phyloP scores from a whole-genome alignment of 345 rosid species.

The Bruguiera sexangula region DNA sequence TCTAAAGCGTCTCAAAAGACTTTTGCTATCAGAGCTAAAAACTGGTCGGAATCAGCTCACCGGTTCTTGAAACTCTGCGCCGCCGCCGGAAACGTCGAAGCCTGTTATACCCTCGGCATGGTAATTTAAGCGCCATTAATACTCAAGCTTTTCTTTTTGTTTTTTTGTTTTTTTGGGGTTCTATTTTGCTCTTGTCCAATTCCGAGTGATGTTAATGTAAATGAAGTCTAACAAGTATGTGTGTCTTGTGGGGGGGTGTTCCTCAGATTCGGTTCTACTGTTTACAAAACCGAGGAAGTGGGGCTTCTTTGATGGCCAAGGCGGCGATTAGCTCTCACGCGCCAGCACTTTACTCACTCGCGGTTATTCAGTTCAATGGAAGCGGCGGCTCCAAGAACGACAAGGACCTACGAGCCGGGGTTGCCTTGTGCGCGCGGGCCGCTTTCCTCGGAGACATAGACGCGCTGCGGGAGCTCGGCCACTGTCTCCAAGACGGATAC shows the following conservation, averaged over 20 bases:
- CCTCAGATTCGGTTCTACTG: constrained; percentile 90
- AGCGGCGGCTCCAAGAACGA: constrained; percentile 94
- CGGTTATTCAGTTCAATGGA: constrained; percentile 94
- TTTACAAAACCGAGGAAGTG: constrained; percentile 68
- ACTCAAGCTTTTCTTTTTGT: neutral
- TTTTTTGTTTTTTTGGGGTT: neutral
- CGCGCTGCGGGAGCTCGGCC: constrained; percentile 94
- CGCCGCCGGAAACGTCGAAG: constrained; percentile 86
- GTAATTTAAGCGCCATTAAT: constrained; percentile 21
- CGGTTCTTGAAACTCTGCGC: constrained; percentile 74
- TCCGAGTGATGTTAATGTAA: neutral
- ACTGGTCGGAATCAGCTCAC: constrained; percentile 86
- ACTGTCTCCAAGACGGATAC: constrained; percentile 95
- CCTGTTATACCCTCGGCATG: constrained; percentile 96
- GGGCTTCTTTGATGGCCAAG: constrained; percentile 90
- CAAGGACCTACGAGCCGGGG: constrained; percentile 90
- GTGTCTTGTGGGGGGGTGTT: neutral
- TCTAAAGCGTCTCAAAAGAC: constrained; percentile 55
- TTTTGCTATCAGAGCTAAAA: constrained; percentile 55
- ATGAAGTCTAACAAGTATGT: neutral
- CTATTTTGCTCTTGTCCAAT: too few species aligned
- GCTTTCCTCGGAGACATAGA: constrained; percentile 89
- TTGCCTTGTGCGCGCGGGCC: constrained; percentile 86
- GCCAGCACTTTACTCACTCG: constrained; percentile 73
- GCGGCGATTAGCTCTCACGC: constrained; percentile 91